Percentiles rank a stretch among this genome's conserved stretches.
Conservation (phyloP, 352 stramenopile genomes). For the Phytophthora foliorum region DNA sequence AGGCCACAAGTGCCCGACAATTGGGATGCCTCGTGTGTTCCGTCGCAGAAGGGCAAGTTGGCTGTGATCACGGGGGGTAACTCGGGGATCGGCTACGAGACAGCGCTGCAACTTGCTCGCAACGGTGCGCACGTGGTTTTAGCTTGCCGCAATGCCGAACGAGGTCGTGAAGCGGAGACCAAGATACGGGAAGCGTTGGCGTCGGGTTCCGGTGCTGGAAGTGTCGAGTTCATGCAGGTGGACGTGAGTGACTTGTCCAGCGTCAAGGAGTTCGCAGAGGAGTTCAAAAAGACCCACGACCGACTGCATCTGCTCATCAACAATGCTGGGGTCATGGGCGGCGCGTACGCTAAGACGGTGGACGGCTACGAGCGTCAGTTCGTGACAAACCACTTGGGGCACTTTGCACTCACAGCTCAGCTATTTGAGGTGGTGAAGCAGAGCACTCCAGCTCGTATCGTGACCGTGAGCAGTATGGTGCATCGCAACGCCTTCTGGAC, state of each 20-base stretch:
- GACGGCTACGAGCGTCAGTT: slow-evolving; percentile 73
- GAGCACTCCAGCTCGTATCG: slow-evolving; percentile 42
- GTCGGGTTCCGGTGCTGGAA: background rate
- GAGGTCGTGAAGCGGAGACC: slow-evolving; percentile 31
- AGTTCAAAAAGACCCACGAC: slow-evolving; percentile 40
- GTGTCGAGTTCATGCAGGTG: no score
- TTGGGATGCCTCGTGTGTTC: slow-evolving; percentile 33
- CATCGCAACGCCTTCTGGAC: slow-evolving; percentile 41
- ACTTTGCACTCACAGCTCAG: slow-evolving; percentile 60
- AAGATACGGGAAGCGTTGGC: slow-evolving; percentile 27
- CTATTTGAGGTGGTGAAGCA: slow-evolving; percentile 52
- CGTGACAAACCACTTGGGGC: slow-evolving; percentile 71
- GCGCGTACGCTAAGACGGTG: slow-evolving; percentile 40
- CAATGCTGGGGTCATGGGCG: slow-evolving; percentile 68
- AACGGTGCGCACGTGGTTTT: slow-evolving; percentile 48
- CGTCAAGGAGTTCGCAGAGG: slow-evolving; percentile 42
- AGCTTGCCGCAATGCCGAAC: slow-evolving; percentile 39
- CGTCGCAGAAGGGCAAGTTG: no score
- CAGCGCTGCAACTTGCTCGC: slow-evolving; percentile 39
- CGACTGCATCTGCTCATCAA: slow-evolving; percentile 71
- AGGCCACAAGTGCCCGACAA: slow-evolving; percentile 23
- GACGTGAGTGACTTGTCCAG: no score
- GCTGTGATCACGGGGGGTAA: slow-evolving; percentile 47
- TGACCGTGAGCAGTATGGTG: slow-evolving; percentile 55
- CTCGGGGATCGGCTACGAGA: slow-evolving; percentile 49